phyloP scores from a whole-genome alignment of 345 rosid species.

The Rhodamnia argentea region DNA sequence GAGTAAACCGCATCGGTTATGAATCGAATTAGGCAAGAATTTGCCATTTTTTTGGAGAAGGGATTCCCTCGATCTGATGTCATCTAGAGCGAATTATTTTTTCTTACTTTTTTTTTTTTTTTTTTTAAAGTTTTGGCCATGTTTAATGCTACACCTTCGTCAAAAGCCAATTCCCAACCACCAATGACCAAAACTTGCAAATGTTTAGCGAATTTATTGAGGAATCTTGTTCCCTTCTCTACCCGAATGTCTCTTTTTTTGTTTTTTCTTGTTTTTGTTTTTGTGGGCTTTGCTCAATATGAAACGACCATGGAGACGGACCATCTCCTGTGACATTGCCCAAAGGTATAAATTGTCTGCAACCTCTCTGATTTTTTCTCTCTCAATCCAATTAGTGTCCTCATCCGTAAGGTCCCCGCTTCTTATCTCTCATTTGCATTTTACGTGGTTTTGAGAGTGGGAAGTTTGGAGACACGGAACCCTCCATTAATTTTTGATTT shows the following conservation, averaged over 20 bases:
- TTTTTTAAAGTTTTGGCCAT: background rate
- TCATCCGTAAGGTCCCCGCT: background rate
- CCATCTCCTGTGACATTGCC: background rate
- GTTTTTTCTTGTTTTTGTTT: no score
- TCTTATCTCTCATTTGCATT: background rate
- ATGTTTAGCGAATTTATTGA: background rate
- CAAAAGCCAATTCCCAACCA: background rate
- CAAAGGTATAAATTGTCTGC: background rate
- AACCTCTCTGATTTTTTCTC: background rate
- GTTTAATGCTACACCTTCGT: background rate
- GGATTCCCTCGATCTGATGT: background rate
- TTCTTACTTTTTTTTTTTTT: background rate
- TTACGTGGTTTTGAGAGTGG: background rate
- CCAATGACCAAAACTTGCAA: background rate
- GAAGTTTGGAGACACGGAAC: background rate
- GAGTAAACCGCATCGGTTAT: no score
- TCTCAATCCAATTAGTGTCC: background rate
- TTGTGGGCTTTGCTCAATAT: background rate
- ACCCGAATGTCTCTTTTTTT: no score
- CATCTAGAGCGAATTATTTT: background rate
- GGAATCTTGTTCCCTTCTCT: background rate
- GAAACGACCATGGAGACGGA: background rate
- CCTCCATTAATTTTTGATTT: background rate
- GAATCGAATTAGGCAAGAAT: no score
- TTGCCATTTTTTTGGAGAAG: background rate